Conservation (phyloP, 1,139 yeast genomes). For the Yamadazyma spencermartinsiae region DNA sequence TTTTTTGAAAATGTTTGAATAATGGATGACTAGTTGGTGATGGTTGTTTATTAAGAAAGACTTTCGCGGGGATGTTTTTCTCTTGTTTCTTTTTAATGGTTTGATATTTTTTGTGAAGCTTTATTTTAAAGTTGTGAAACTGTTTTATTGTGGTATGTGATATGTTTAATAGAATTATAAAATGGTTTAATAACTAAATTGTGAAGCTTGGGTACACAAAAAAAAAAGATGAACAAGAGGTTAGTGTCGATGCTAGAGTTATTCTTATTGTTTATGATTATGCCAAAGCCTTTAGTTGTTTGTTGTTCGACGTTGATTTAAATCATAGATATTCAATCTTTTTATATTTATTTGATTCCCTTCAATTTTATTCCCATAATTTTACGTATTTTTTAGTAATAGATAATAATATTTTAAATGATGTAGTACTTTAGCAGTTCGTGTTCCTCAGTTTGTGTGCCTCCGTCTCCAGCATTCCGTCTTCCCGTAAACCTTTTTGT, state of each 20-base stretch:
- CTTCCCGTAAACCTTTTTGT: neutral
- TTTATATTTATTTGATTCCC: constrained; percentile 19
- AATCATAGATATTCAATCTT: constrained; percentile 24
- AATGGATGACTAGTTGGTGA: constrained; percentile 1
- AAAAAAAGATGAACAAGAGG: neutral
- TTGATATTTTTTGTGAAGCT: neutral
- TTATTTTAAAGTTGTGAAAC: no score
- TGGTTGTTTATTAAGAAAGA: neutral
- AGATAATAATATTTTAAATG: constrained; percentile 28
- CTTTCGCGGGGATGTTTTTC: neutral
- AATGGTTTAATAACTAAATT: neutral
- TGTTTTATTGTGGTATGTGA: constrained; percentile 2
- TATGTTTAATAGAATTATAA: constrained; percentile 3
- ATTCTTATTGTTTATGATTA: neutral
- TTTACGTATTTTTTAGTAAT: constrained; percentile 31
- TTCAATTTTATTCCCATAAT: constrained; percentile 27
- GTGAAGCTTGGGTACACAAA: neutral
- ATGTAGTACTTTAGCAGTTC: constrained; percentile 3
- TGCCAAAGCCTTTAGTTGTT: no score
- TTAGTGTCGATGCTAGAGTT: neutral
- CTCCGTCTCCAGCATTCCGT: no score
- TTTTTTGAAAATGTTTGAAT: constrained; percentile 4
- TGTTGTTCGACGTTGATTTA: neutral
- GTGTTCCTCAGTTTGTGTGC: no score
- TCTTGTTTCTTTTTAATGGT: neutral